Conservation (phyloP, 176 grass and related monocot genomes). For the Panicum miliaceum region DNA sequence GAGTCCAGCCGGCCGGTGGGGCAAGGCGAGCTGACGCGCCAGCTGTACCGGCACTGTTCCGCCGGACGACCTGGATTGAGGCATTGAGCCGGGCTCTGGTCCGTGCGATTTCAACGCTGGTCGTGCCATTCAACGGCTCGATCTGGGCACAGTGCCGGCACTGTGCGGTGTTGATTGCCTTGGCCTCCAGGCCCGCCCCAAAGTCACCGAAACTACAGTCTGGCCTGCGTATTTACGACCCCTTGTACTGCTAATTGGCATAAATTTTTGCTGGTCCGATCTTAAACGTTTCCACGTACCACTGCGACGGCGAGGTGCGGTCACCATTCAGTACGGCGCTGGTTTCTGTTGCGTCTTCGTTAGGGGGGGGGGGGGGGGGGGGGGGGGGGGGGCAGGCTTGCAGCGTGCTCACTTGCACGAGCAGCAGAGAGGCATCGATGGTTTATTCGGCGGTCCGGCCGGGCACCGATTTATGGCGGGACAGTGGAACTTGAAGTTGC, state of each 20-base stretch:
- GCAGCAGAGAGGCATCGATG: background rate
- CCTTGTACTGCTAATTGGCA: background rate
- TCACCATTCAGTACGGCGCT: background rate
- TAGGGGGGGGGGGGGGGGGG: background rate
- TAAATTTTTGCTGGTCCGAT: background rate
- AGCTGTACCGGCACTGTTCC: background rate
- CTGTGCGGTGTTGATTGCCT: slow-evolving; percentile 32
- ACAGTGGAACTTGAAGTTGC: slow-evolving; percentile 38
- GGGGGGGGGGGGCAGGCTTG: background rate
- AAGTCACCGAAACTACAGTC: background rate
- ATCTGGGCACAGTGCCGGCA: slow-evolving; percentile 4
- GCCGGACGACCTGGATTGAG: background rate
- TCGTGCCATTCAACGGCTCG: slow-evolving; percentile 28
- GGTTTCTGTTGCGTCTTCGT: slow-evolving; percentile 18
- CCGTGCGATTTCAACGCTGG: slow-evolving; percentile 26
- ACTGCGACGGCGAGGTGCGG: background rate
- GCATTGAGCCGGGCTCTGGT: background rate
- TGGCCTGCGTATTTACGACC: background rate
- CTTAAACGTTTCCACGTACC: slow-evolving; percentile 22
- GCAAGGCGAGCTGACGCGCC: slow-evolving; percentile 1
- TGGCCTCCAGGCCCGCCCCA: background rate
- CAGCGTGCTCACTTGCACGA: no score
- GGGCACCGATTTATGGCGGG: slow-evolving; percentile 18
- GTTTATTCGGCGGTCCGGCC: background rate
- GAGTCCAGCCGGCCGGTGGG: background rate